Base-by-base conservation (phyloP, 202 grass and related monocot genomes). In the Panicum hallii region DNA sequence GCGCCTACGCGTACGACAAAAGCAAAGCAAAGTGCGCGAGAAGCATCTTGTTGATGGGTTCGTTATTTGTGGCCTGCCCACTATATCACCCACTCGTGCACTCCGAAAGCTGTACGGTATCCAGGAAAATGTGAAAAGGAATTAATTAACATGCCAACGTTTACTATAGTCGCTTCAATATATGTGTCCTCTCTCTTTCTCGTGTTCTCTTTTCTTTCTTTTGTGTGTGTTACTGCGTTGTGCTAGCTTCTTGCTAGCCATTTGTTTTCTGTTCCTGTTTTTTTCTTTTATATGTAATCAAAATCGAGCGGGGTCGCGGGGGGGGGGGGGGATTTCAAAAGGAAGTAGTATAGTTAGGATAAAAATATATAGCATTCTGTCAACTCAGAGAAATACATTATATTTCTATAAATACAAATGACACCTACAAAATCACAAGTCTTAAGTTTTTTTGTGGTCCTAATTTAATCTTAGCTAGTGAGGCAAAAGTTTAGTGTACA, bases 1-100 rank as follows among this genome's bases (percentile, higher is more conserved):
- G 75, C 20, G 14, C 63, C 75, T 28, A 72, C 43, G 75, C 20
- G 14, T 72, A 53, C 20, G 44, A 63, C 75, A 79, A 78, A 68
- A 70, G 46, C 12, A 62, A 64, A 61, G 41, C 17, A 4, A 63
- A 41, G 60, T 81, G 78, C 68, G 8, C 5, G 22, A 55, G 22
- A 55, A 43, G 76, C 60, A 67, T 80, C 77, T 74, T 19, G 13
- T 49, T 49, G 47, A 74, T 66, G 16, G 6, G 52, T 81, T 60
- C 15, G 50, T 67, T 80, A 57, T 23, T 63, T 56, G 48, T 75
- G 48, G 60, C 48, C 69, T 65, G 20, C 43, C 80, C 80, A 82
- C 66, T 19, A 73, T 40, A 46, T 61, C 41, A 48, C 55, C 55
- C 56, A 73, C 67, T 55, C 68, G 68, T 74, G 57, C 67, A 44